phyloP scores from a whole-genome alignment of 108 stramenopile species.

The Pseudonitzschia multiseries region DNA sequence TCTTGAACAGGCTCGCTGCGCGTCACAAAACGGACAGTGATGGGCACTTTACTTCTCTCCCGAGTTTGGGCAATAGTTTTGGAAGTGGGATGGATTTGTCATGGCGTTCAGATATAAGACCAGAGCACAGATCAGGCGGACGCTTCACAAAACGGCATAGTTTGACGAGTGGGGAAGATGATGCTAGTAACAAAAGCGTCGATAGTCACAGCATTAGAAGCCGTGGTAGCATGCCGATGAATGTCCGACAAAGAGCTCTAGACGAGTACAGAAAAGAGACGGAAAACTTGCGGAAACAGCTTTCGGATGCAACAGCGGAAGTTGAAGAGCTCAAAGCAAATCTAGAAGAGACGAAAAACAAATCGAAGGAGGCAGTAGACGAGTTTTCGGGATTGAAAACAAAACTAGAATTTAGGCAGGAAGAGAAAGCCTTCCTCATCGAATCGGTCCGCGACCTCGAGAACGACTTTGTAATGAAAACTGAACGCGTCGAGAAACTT shows the following conservation, averaged over 20 bases:
- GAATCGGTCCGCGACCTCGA: conserved; percentile 19
- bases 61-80: not conserved
- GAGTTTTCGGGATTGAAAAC: not conserved
- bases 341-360: not conserved
- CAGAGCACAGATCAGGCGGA: not conserved
- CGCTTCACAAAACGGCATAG: not conserved
- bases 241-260: not conserved
- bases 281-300: conserved; percentile 14
- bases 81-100: conserved; percentile 2
- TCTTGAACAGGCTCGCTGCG: conserved; percentile 3
- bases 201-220: not conserved
- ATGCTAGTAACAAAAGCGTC: not conserved
- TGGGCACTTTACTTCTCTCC: no score
- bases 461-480: conserved; percentile 10
- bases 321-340: conserved; percentile 18
- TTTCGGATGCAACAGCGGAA: conserved; percentile 20
- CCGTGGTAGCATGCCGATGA: not conserved
- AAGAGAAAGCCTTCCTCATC: conserved; percentile 25
- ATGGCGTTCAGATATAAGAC: not conserved
- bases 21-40: not conserved
- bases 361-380: not conserved
- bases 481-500: conserved; percentile 27
- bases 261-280: conserved; percentile 7
- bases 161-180: not conserved
- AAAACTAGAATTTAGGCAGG: not conserved